These are phyloP conservation scores for Corallochytrium limacisporum DNA, from an alignment of 78 protist species.

Conservation along the genomic window DNA sequence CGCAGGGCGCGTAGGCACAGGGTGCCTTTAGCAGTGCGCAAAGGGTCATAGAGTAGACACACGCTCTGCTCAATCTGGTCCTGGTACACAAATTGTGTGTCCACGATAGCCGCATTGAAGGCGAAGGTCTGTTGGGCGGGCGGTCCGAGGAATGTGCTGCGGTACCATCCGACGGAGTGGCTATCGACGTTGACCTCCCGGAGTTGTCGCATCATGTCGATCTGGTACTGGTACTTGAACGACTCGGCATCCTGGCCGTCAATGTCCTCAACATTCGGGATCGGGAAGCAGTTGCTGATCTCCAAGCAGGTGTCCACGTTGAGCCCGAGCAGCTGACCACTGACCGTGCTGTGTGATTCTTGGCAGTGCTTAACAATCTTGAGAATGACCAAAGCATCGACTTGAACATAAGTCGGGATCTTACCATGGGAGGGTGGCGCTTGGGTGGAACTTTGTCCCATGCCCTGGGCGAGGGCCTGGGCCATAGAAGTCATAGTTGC, in stretches of 20 bases:
- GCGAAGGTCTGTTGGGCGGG: constrained; percentile 28
- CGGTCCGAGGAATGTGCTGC: constrained; percentile 43
- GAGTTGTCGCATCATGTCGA: constrained; percentile 42
- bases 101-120: constrained; percentile 39
- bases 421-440: no score
- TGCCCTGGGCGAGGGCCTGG: no score
- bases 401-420: no score
- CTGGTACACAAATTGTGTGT: constrained; percentile 61
- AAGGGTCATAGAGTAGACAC: constrained; percentile 32
- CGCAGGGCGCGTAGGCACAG: constrained; percentile 57
- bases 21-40: constrained; percentile 52
- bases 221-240: constrained; percentile 19
- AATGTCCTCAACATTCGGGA: constrained; percentile 25
- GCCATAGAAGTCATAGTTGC: no score
- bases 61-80: background rate
- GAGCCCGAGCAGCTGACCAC: constrained; percentile 67
- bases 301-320: constrained; percentile 43
- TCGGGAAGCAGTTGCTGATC: constrained; percentile 59
- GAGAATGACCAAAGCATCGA: constrained; percentile 22
- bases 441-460: no score
- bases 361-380: constrained; percentile 63
- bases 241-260: constrained; percentile 29
- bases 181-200: constrained; percentile 64
- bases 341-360: constrained; percentile 38
- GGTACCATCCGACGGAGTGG: constrained; percentile 70